Evolutionary conservation across 768 basidiomycete species (phyloP).

Genomic region (Rhizopogon sp.): DNA sequence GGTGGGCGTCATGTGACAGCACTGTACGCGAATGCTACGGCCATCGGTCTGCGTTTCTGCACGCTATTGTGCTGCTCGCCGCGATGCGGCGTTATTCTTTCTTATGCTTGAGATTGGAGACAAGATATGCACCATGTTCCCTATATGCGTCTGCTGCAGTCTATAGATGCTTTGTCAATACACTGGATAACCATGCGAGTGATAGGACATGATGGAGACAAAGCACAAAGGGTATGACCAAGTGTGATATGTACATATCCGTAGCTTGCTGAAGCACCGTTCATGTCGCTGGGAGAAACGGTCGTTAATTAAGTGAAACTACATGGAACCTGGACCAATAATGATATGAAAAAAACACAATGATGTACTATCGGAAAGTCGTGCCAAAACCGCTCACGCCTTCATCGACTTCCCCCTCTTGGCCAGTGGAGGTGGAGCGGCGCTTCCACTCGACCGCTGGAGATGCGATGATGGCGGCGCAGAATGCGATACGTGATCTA

Average conservation of each 20-base stretch:
- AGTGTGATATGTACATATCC: not conserved
- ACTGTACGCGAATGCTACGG: not conserved
- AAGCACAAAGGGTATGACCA: not conserved
- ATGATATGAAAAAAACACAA: not conserved
- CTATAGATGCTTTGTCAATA: not conserved
- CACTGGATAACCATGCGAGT: not conserved
- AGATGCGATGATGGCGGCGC: constrained; percentile 24
- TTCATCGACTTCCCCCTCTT: constrained; percentile 7
- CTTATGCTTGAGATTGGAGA: not conserved
- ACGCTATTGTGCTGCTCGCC: not conserved
- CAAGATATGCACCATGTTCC: not conserved
- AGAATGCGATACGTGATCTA: constrained; percentile 23
- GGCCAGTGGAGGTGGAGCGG: constrained; percentile 6
- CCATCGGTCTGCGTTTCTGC: not conserved
- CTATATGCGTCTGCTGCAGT: not conserved
- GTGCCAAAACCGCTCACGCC: not conserved
- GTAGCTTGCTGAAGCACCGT: not conserved
- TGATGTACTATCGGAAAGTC: not conserved
- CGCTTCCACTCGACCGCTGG: constrained; percentile 21
- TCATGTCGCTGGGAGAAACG: not conserved
- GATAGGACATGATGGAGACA: not conserved
- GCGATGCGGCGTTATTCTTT: not conserved
- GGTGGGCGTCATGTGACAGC: not conserved
- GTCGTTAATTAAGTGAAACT: not conserved
- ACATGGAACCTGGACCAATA: not conserved